phyloP scores from a whole-genome alignment of 169 alveolate genomes.

The Ichthyophthirius multifiliis region DNA sequence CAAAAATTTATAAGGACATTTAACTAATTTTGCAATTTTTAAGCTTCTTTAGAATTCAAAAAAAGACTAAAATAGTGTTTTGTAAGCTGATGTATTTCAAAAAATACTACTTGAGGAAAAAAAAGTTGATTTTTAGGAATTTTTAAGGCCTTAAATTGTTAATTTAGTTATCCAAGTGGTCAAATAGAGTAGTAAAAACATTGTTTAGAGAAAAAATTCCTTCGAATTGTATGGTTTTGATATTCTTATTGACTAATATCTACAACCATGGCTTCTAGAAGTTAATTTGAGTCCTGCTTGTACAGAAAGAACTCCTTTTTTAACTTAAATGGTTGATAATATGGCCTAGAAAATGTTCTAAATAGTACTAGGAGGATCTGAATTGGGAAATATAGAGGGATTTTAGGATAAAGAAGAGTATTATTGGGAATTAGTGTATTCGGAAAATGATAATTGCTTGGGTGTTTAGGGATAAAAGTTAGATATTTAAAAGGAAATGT shows the following conservation, averaged over 20 bases:
- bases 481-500: conserved; percentile 8
- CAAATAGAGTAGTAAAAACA: conserved; percentile 41
- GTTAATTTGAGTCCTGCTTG: conserved; percentile 81
- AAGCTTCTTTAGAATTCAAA: neutral
- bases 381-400: neutral
- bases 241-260: conserved; percentile 59
- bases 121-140: conserved; percentile 29
- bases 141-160: conserved; percentile 44
- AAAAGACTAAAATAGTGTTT: conserved; percentile 38
- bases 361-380: conserved; percentile 18
- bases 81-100: conserved; percentile 34
- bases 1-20: conserved; percentile 50
- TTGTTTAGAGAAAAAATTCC: conserved; percentile 51
- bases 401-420: neutral
- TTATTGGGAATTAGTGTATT: neutral
- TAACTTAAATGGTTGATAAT: conserved; percentile 64
- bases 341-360: conserved; percentile 71
- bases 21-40: conserved; percentile 54
- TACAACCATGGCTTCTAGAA: conserved; percentile 75
- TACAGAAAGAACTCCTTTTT: conserved; percentile 71
- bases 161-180: conserved; percentile 44
- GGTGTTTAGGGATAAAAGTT: neutral
- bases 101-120: neutral
- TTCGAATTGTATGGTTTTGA: conserved; percentile 82
- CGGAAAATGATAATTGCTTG: neutral